phyloP scores from a whole-genome alignment of 148 eudicot genomes.

The Fagopyrum tataricum region DNA sequence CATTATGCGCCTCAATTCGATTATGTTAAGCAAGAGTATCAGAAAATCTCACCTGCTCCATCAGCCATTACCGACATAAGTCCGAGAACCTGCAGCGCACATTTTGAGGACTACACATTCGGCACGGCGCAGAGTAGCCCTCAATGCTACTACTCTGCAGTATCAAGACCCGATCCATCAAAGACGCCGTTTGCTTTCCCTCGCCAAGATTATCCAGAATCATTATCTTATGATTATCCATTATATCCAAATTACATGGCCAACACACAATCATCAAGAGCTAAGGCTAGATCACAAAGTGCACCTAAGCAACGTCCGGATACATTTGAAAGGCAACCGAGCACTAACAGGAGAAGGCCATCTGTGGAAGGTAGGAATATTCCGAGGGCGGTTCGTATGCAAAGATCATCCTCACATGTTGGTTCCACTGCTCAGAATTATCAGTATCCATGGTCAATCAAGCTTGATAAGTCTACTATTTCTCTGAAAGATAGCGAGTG shows the following conservation, averaged over 20 bases:
- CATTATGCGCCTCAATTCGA: conserved; percentile 22
- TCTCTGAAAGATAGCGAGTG: conserved; percentile 85
- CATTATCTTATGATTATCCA: conserved; percentile 44
- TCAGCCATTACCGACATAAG: conserved; percentile 63
- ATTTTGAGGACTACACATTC: conserved; percentile 64
- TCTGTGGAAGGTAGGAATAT: conserved; percentile 77
- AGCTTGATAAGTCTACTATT: conserved; percentile 60
- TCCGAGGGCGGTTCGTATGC: conserved; percentile 80
- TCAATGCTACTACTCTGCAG: conserved; percentile 43
- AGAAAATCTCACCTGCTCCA: conserved; percentile 54
- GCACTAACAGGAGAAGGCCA: conserved; percentile 36
- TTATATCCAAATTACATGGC: conserved; percentile 86
- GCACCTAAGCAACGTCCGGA: conserved; percentile 93
- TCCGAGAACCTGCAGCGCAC: conserved; percentile 63
- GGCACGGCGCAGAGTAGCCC: conserved; percentile 76
- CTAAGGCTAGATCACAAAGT: conserved; percentile 82
- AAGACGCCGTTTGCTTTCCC: conserved; percentile 28
- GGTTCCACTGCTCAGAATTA: conserved; percentile 52
- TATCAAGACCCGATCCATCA: conserved; percentile 40
- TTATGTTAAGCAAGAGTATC: conserved; percentile 32
- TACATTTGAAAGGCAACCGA: conserved; percentile 47
- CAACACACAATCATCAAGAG: conserved; percentile 77
- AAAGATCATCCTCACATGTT: conserved; percentile 81
- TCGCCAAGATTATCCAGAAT: conserved; percentile 43
- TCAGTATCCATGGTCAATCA: conserved; percentile 67